These are phyloP conservation scores for Rhodotorula sp. DNA, from an alignment of 1,284 basidiomycete genomes.

Conservation along the genomic window DNA sequence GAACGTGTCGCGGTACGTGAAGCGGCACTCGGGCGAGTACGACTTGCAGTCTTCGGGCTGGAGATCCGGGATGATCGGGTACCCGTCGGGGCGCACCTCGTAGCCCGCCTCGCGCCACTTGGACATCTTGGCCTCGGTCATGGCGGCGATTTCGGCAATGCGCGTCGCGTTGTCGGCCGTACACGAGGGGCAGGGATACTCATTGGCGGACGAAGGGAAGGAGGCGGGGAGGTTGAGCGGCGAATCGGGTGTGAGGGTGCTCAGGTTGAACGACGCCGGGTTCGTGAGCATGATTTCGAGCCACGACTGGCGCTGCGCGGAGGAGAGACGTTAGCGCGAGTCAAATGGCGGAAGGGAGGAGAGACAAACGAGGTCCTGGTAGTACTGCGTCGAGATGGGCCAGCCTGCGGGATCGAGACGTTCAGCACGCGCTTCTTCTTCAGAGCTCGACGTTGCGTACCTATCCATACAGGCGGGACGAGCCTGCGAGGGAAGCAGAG, in stretches of 20 bases:
- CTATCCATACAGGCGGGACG: conserved; percentile 39
- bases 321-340: background rate
- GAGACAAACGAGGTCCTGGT: conserved; percentile 20
- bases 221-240: conserved; percentile 12
- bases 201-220: conserved; percentile 6
- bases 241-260: background rate
- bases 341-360: no score
- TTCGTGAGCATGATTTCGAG: conserved; percentile 25
- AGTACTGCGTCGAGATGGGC: conserved; percentile 31
- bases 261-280: conserved; percentile 25
- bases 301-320: conserved; percentile 28
- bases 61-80: conserved; percentile 29
- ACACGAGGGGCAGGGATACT: conserved; percentile 22
- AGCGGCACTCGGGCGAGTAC: conserved; percentile 32
- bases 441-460: background rate
- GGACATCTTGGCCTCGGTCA: background rate
- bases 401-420: conserved; percentile 11
- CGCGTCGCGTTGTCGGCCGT: conserved; percentile 13
- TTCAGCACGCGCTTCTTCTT: background rate
- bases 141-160: background rate
- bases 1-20: conserved; percentile 41
- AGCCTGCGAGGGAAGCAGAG: background rate
- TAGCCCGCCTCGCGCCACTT: conserved; percentile 21
- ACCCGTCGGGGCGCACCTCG: conserved; percentile 32
- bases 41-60: conserved; percentile 31